These are phyloP conservation scores for Talaromyces liani DNA, from an alignment of 495 filamentous ascomycete genomes.

Conservation along the genomic window DNA sequence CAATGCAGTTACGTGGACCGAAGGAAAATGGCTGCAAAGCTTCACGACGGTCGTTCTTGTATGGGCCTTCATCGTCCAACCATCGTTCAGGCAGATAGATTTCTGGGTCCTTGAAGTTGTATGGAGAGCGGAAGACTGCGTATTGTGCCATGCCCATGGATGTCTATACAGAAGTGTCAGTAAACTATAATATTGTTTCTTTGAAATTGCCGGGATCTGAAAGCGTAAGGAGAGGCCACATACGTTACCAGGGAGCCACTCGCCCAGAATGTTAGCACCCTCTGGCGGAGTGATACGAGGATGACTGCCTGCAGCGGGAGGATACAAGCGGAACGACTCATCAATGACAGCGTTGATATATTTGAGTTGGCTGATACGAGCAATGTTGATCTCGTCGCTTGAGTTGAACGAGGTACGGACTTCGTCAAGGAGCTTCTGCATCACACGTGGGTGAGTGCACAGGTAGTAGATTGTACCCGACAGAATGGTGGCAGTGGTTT, in stretches of 20 bases:
- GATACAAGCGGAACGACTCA: constrained; percentile 60
- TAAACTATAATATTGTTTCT: background rate
- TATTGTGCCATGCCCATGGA: constrained; percentile 33
- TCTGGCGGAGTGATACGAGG: constrained; percentile 56
- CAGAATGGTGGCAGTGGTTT: constrained; percentile 48
- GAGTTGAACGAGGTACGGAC: constrained; percentile 37
- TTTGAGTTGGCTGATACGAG: constrained; percentile 26
- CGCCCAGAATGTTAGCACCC: constrained; percentile 39
- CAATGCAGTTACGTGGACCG: constrained; percentile 32
- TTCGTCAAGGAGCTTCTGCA: constrained; percentile 50
- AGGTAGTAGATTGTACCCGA: constrained; percentile 48
- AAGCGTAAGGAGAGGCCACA: background rate
- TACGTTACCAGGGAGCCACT: constrained; percentile 31
- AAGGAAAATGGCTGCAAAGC: constrained; percentile 33
- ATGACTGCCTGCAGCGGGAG: constrained; percentile 52
- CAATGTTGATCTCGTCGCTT: constrained; percentile 25
- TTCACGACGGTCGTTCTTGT: constrained; percentile 14
- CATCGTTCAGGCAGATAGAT: constrained; percentile 40
- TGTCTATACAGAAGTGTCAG: constrained; percentile 15
- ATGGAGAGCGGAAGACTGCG: constrained; percentile 27
- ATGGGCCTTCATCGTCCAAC: constrained; percentile 23
- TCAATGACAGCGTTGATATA: constrained; percentile 66
- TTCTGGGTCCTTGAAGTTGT: constrained; percentile 33
- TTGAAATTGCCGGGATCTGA: background rate
- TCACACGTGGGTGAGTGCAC: constrained; percentile 40